Base-by-base conservation (phyloP, 768 basidiomycete genomes). In the Suillus spraguei region DNA sequence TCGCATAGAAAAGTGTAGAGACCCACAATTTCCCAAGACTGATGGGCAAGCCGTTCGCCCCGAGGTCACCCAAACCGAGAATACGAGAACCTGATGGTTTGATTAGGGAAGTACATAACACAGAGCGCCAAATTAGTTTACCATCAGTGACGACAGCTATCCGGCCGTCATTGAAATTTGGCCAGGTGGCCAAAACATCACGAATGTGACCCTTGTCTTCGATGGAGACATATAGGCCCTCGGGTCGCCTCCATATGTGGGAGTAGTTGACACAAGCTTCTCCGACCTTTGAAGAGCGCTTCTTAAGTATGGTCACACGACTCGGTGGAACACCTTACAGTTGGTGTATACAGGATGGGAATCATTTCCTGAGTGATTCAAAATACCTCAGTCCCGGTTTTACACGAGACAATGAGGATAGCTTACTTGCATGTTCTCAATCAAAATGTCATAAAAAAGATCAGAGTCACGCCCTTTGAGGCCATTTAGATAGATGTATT, bases 91-190 rank as follows among this genome's bases (percentile, higher is more conserved):
- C 89, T 80, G 54, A 6, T 33, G 47, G 28, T 66, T 49, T 44
- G 58, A 42, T 35, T 55, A 49, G 49, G 54, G 24, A 36, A 14
- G 74, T 66, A 44, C 6, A 22, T 22, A 52, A 20, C 55, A n/a
- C 7, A 5, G n/a, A n/a, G 24, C 33, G 14, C 6, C 9, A 13
- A 32, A 8, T 14, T 42, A 52, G 62, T 63, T 47, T 66, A 76
- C 91, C 91, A 70, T 93, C 91, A 7, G 91, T 92, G 61, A 93
- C 90, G 64, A 93, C 91, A 46, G 87, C 82, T 69, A 93, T 91
- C 47, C 88, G 83, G 3, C 85, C 72, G 13, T 78, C 75, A 59
- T 76, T 66, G 44, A 72, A 73, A 46, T 76, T 72, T 28, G 83
- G 80, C 83, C 86, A 88, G 33, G 80, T 76, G 10, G 78, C 73